A percentile compares a stretch with the other conserved stretches of the same genome.
These are phyloP conservation scores for Abrus pulchellus DNA, from an alignment of 306 rosid species.

Conservation along the genomic window DNA sequence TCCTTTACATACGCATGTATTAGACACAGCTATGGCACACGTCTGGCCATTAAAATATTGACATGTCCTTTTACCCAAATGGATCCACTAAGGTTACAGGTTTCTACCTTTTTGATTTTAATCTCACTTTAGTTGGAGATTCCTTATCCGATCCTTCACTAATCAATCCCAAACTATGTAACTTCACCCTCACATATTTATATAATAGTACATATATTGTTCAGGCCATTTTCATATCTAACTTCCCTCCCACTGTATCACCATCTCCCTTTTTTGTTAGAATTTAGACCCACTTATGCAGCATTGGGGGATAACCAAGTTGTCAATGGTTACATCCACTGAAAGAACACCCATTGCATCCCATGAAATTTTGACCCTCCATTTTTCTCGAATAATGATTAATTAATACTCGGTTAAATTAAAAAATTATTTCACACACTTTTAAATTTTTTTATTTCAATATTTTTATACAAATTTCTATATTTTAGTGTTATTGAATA, in stretches of 20 bases:
- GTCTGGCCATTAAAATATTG: constrained; percentile 45
- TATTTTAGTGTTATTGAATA: no score
- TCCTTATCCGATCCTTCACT: constrained; percentile 47
- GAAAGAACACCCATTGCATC: constrained; percentile 11
- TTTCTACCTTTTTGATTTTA: constrained; percentile 32
- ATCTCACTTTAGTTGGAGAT: constrained; percentile 59
- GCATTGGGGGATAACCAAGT: neutral
- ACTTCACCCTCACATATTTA: constrained; percentile 19
- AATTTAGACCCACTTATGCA: constrained; percentile 36
- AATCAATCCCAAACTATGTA: constrained; percentile 26
- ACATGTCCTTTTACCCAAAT: constrained; percentile 3
- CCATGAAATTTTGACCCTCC: constrained; percentile 7
- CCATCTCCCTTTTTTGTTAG: constrained; percentile 24
- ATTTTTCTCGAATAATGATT: constrained; percentile 8
- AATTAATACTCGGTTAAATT: neutral
- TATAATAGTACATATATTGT: neutral
- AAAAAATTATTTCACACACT: no score
- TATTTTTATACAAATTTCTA: no score
- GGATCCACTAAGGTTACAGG: constrained; percentile 50
- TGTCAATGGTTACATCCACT: constrained; percentile 48
- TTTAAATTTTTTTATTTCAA: no score
- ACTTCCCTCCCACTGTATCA: constrained; percentile 30
- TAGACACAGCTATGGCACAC: constrained; percentile 50
- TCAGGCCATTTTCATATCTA: constrained; percentile 41
- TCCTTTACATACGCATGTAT: constrained; percentile 39